Evolutionary conservation across 2,329 filamentous ascomycete species (phyloP).

Genomic region (Rhinocladiella similis): DNA sequence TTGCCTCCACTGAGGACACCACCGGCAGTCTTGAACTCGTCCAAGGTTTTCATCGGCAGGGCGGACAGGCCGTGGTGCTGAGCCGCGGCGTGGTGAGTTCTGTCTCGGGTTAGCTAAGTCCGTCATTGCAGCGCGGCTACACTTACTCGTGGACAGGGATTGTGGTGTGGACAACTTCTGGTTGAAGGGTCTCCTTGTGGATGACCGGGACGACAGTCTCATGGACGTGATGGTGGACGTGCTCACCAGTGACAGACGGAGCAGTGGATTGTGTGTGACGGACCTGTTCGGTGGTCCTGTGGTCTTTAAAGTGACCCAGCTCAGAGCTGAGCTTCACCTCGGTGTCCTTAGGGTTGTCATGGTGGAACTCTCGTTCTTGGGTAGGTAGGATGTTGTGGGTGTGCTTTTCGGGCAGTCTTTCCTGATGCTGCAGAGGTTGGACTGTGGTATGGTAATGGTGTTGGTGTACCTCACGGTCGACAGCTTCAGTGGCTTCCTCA

Average conservation of each 20-base stretch:
- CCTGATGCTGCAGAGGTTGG: conserved; percentile 61
- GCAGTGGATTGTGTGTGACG: conserved; percentile 50
- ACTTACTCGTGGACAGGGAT: conserved; percentile 66
- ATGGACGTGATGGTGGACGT: conserved; percentile 62
- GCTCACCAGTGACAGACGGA: conserved; percentile 59
- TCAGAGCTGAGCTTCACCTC: conserved; percentile 54
- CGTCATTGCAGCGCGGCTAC: background rate
- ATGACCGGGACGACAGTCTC: conserved; percentile 71
- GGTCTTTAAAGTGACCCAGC: conserved; percentile 54
- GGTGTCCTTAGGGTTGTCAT: conserved; percentile 56
- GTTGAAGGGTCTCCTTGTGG: conserved; percentile 66
- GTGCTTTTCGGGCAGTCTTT: conserved; percentile 63
- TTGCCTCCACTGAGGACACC: conserved; percentile 51
- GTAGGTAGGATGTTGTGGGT: conserved; percentile 59
- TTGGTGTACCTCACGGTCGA: conserved; percentile 70
- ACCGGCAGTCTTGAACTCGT: conserved; percentile 62
- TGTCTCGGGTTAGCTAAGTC: conserved; percentile 44
- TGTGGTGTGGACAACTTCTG: conserved; percentile 65
- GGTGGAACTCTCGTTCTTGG: conserved; percentile 62
- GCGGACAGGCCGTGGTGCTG: conserved; percentile 66
- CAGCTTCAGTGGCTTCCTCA: conserved; percentile 61
- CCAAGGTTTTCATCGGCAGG: conserved; percentile 64
- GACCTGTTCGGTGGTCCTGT: conserved; percentile 48
- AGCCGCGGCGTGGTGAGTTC: conserved; percentile 63
- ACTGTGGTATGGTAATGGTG: conserved; percentile 71